Percentiles rank a stretch among this genome's conserved stretches.
Evolutionary conservation across 768 basidiomycete species (phyloP).

Genomic region (Leccinum imitatum): DNA sequence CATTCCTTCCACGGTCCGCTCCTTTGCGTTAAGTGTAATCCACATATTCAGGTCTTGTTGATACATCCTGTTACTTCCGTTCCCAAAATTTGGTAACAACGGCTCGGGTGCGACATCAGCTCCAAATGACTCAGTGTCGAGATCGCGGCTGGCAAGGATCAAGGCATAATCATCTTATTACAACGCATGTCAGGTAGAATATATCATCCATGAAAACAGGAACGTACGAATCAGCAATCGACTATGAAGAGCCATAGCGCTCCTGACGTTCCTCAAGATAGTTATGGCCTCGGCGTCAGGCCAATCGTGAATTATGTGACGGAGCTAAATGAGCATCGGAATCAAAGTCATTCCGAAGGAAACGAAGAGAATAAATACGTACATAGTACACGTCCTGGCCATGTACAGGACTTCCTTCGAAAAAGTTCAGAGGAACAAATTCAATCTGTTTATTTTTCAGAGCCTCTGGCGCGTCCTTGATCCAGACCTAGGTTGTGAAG

Average conservation of each 20-base stretch:
- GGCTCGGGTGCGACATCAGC: conserved; percentile 41
- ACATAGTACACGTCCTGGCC: neutral
- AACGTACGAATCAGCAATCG: conserved; percentile 35
- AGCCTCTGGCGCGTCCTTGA: neutral
- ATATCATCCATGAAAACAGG: neutral
- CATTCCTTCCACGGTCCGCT: conserved; percentile 43
- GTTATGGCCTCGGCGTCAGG: conserved; percentile 31
- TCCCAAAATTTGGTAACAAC: conserved; percentile 47
- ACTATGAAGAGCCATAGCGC: conserved; percentile 31
- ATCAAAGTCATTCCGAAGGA: neutral
- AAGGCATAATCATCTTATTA: conserved; percentile 26
- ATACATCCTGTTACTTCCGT: conserved; percentile 40
- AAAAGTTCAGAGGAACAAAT: neutral
- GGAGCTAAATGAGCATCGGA: conserved; percentile 18
- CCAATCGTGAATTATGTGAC: conserved; percentile 38
- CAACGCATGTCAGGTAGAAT: neutral
- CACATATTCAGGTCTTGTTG: conserved; percentile 49
- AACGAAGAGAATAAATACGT: neutral
- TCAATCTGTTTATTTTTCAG: neutral
- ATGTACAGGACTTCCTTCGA: neutral
- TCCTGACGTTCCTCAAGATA: conserved; percentile 31
- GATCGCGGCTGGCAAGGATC: conserved; percentile 9
- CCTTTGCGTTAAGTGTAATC: conserved; percentile 39
- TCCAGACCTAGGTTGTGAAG: neutral
- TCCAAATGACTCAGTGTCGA: conserved; percentile 3